Evolutionary conservation across 768 basidiomycete species (phyloP), one percentile per base, ranked within the genome.

Genomic region (Dictyophora rubrovolvata): DNA sequence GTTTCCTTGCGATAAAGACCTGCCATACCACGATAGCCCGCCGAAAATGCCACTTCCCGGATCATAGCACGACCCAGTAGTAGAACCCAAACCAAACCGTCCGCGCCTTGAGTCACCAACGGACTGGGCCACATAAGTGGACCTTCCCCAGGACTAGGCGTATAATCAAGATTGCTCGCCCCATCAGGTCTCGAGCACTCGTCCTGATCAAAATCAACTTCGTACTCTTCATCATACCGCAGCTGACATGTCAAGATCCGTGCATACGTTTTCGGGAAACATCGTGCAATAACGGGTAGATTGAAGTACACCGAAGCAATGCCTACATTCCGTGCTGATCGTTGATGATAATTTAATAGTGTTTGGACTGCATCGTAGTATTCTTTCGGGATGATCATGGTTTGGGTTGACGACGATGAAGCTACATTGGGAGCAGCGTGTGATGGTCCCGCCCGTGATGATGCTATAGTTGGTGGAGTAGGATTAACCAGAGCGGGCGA

Each of bases 51-150:
- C 65, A 87, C 86, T 66, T 91, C 89, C 64, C 79, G 82, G 66
- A 91, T 81, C 89, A 91, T 91, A 46, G 87, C 84, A 67, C 85
- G 87, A 64, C 87, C 88, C 82, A 91, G 85, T 28, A 86, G 74
- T 69, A 88, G 90, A n/a, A 89, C 82, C 89, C 89, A 91, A 20
- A 85, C 89, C 33, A 91, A 75, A 53, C 89, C 89, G 69, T 88
- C 85, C 48, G 86, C 87, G 10, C 49, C 48, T 12, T 33, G 57
- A 33, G 79, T 85, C 60, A 83, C 74, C 36, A 79, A 75, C 65
- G 87, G 84, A 48, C 83, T 83, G 0, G 88, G 89, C 89, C 88
- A 90, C 66, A 82, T 87, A n/a, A 91, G 74, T 65, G 90, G 89
- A 63, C 88, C 86, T 68, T 59, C 57, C 9, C 57, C 57, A 20